Evolutionary conservation across 805 yeast genomes (phyloP).

Genomic region (Nakazawaea peltata): DNA sequence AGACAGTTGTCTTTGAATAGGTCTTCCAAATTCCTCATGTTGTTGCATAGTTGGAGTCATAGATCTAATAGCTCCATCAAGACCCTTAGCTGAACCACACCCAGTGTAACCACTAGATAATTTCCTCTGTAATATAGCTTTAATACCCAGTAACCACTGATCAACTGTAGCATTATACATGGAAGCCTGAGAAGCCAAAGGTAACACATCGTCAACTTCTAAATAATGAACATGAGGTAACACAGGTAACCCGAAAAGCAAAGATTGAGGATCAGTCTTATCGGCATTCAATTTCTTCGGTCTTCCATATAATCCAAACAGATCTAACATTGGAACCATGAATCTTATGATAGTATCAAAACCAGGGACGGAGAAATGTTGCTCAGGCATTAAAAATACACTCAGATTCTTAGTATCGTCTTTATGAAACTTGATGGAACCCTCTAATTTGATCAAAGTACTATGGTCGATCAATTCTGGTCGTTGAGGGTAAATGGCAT

Average conservation of each 20-base stretch:
- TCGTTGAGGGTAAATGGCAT: constrained; percentile 90
- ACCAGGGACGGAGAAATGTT: constrained; percentile 77
- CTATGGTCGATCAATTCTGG: constrained; percentile 75
- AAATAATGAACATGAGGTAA: constrained; percentile 71
- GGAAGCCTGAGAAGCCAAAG: constrained; percentile 26
- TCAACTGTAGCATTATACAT: constrained; percentile 41
- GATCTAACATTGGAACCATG: constrained; percentile 65
- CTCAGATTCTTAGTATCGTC: constrained; percentile 48
- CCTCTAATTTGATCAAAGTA: constrained; percentile 86
- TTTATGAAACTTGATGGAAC: constrained; percentile 55
- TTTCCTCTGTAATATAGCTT: constrained; percentile 46
- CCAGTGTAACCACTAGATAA: constrained; percentile 60
- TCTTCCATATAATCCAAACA: constrained; percentile 75
- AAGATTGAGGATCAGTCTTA: constrained; percentile 54
- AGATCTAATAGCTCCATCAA: constrained; percentile 43
- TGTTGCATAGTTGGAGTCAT: constrained; percentile 2
- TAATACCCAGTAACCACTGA: constrained; percentile 55
- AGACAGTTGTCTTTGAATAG: not conserved
- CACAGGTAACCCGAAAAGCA: constrained; percentile 77
- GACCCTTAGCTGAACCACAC: constrained; percentile 63
- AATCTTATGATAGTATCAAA: constrained; percentile 80
- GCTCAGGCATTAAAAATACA: constrained; percentile 76
- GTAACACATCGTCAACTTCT: constrained; percentile 50
- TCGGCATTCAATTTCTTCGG: constrained; percentile 71
- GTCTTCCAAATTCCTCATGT: constrained; percentile 1